Conservation (phyloP, 192 early-diverging fungal species). For the Ambispora gerdemannii region DNA sequence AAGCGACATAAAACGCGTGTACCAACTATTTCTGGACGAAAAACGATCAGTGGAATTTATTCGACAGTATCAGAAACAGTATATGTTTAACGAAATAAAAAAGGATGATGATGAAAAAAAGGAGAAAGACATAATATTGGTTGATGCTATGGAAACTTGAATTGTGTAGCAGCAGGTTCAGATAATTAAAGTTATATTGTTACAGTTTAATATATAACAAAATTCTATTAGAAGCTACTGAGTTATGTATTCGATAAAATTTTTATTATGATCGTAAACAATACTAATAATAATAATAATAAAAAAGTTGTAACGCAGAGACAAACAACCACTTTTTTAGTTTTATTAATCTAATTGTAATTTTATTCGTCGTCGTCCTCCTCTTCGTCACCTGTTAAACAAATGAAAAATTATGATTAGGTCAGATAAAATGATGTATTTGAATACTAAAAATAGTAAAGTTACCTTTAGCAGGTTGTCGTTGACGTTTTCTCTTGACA, state of each 20-base stretch:
- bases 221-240: no score
- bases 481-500: constrained; percentile 87
- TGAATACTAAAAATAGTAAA: background rate
- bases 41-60: constrained; percentile 93
- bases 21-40: constrained; percentile 94
- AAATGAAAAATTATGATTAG: background rate
- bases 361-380: constrained; percentile 28
- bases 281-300: no score
- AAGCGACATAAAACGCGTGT: constrained; percentile 90
- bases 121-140: constrained; percentile 28
- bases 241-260: no score
- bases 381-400: constrained; percentile 24
- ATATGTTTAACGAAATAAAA: constrained; percentile 78
- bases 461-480: constrained; percentile 13
- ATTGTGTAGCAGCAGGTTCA: no score
- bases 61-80: constrained; percentile 92
- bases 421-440: background rate
- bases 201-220: no score
- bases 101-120: constrained; percentile 32
- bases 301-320: no score
- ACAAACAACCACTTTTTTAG: no score
- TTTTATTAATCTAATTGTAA: no score
- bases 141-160: constrained; percentile 43
- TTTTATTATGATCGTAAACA: no score
- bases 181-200: no score